Evolutionary conservation across 495 filamentous ascomycete genomes (phyloP).

Genomic region (Amphirosellinia nigrospora): DNA sequence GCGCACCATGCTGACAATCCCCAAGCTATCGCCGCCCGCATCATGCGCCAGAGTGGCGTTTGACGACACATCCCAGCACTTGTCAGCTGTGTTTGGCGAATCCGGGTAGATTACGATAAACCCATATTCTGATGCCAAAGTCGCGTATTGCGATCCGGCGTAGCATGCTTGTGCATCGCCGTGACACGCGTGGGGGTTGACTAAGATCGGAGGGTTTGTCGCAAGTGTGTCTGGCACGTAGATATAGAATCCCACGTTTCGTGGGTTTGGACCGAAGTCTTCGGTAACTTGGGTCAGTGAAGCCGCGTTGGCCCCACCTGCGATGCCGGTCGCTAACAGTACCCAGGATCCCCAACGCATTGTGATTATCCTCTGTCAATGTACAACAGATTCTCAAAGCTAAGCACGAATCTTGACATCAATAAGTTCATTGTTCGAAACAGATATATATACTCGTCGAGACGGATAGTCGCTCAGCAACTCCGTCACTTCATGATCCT

Average conservation of each 20-base stretch:
- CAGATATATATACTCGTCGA: neutral
- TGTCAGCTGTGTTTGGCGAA: slow-evolving; percentile 51
- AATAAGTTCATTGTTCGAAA: neutral
- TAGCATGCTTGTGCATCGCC: slow-evolving; percentile 44
- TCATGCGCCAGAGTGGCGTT: slow-evolving; percentile 59
- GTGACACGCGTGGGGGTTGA: slow-evolving; percentile 63
- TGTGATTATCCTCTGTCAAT: neutral
- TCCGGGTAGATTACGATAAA: slow-evolving; percentile 64
- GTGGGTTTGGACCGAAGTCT: slow-evolving; percentile 55
- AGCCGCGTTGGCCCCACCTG: slow-evolving; percentile 19
- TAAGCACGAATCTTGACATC: neutral
- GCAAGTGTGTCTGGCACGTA: slow-evolving; percentile 60
- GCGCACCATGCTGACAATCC: slow-evolving; percentile 67
- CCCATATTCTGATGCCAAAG: slow-evolving; percentile 55
- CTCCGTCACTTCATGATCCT: neutral
- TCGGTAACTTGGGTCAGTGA: slow-evolving; percentile 45
- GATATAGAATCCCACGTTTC: slow-evolving; percentile 60
- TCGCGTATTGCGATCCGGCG: slow-evolving; percentile 47
- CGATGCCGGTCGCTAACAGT: neutral
- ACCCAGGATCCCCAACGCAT: slow-evolving; percentile 19
- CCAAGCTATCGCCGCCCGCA: slow-evolving; percentile 63
- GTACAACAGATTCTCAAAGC: neutral
- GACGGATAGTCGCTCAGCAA: neutral
- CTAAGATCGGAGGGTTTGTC: slow-evolving; percentile 59
- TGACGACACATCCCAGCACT: slow-evolving; percentile 66